Base-by-base conservation (phyloP, 345 rosid genomes). In the Orychophragmus violaceus region DNA sequence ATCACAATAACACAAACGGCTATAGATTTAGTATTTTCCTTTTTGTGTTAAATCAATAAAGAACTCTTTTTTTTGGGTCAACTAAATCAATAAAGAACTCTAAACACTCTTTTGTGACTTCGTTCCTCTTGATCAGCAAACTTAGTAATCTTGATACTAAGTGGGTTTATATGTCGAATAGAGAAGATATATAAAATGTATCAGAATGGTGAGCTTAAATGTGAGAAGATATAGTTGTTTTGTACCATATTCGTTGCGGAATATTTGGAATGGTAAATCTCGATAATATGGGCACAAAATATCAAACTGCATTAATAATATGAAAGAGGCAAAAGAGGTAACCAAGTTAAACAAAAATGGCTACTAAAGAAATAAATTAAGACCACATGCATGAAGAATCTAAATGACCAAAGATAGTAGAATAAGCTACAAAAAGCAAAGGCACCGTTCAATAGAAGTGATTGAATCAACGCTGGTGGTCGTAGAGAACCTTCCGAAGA, bases 211-310 rank as follows among this genome's bases (percentile, higher is more conserved):
- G n/a, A n/a, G n/a, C n/a, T n/a, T n/a, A n/a, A n/a, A n/a, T n/a
- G n/a, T n/a, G n/a, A 60, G 68, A 70, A 71, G 71, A 22, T 23
- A 85, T 24, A 48, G 14, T 46, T 68, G 55, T 58, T 27, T 66
- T n/a, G 50, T 66, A 29, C 12, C 21, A 30, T 7, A 29, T 61
- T 51, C 62, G 33, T 42, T 44, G 41, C 16, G 45, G 28, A 44
- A 6, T 28, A 48, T 46, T 65, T 72, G 44, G 52, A 63, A 21
- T 13, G 49, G 59, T 59, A 23, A 33, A 57, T 68, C 10, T 29
- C 33, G 10, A n/a, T n/a, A n/a, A n/a, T n/a, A n/a, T n/a, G n/a
- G n/a, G n/a, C n/a, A n/a, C n/a, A n/a, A n/a, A n/a, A n/a, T n/a
- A n/a, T n/a, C n/a, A n/a, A n/a, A n/a, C n/a, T n/a, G 4, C 28